phyloP scores from a whole-genome alignment of 768 basidiomycete species.

The Baorangia bicolor region DNA sequence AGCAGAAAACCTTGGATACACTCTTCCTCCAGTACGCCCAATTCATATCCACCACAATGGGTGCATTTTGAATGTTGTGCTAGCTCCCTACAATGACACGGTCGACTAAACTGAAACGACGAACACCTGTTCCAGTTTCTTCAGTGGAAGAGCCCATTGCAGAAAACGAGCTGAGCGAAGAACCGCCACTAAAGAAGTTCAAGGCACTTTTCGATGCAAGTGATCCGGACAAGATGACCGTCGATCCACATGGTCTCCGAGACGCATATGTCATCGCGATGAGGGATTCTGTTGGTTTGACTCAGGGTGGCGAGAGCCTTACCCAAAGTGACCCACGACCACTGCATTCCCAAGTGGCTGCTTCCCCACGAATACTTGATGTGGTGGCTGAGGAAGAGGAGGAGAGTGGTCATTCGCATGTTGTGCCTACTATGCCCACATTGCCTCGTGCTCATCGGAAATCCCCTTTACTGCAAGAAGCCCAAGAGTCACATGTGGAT shows the following conservation, averaged over 20 bases:
- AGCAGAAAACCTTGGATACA: constrained; percentile 10
- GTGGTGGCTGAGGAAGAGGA: constrained; percentile 61
- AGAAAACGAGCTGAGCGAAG: constrained; percentile 25
- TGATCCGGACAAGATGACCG: constrained; percentile 45
- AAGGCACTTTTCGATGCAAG: constrained; percentile 68
- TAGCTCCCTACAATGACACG: constrained; percentile 44
- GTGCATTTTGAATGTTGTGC: background rate
- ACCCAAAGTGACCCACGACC: constrained; percentile 28
- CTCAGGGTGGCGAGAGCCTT: constrained; percentile 20
- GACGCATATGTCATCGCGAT: constrained; percentile 10
- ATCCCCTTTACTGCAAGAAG: constrained; percentile 1
- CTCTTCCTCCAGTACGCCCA: constrained; percentile 27
- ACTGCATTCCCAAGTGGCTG: constrained; percentile 1
- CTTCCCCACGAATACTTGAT: constrained; percentile 23
- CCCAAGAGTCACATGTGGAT: background rate
- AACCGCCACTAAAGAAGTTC: constrained; percentile 68
- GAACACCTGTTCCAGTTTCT: constrained; percentile 38
- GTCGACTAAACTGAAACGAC: constrained; percentile 52
- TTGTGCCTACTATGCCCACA: background rate
- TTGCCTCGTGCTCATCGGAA: background rate
- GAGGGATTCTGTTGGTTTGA: constrained; percentile 12
- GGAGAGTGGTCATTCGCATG: constrained; percentile 26
- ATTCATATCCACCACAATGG: background rate
- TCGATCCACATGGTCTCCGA: constrained; percentile 20
- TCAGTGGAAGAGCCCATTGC: constrained; percentile 18